These are phyloP conservation scores for Trifolium fragiferum DNA, from an alignment of 306 rosid genomes.

Conservation along the genomic window DNA sequence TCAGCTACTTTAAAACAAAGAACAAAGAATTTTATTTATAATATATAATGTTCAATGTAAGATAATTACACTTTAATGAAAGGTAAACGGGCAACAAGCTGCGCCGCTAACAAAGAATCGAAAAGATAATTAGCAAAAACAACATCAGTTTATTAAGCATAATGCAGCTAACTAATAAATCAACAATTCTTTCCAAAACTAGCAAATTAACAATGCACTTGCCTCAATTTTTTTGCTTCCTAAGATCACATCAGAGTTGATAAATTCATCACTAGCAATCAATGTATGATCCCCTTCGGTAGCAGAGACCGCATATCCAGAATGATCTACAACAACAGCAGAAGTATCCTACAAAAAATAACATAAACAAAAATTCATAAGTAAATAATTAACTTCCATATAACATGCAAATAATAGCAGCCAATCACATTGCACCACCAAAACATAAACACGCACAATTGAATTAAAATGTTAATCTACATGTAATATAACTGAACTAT, in stretches of 20 bases:
- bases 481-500: constrained; percentile 1
- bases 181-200: constrained; percentile 1
- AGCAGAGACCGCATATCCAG: constrained; percentile 77
- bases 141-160: constrained; percentile 6
- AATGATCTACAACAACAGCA: constrained; percentile 84
- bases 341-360: constrained; percentile 59
- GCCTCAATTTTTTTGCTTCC: constrained; percentile 85
- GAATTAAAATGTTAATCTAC: not conserved
- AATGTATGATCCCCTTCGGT: constrained; percentile 88
- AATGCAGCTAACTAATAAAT: constrained; percentile 26
- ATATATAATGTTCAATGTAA: too few relatives aligned
- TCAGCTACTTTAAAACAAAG: not conserved
- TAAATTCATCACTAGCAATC: constrained; percentile 85
- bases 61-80: too few relatives aligned
- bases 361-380: not conserved
- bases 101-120: too few relatives aligned
- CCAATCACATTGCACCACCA: constrained; percentile 27
- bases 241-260: constrained; percentile 74
- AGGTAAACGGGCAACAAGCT: too few relatives aligned
- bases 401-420: constrained; percentile 21
- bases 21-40: too few relatives aligned
- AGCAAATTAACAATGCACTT: constrained; percentile 46
- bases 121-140: too few relatives aligned
- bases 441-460: constrained; percentile 11
- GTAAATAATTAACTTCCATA: not conserved